These are phyloP conservation scores for Entoloma clypeatum DNA, from an alignment of 1,284 basidiomycete genomes.

Conservation along the genomic window DNA sequence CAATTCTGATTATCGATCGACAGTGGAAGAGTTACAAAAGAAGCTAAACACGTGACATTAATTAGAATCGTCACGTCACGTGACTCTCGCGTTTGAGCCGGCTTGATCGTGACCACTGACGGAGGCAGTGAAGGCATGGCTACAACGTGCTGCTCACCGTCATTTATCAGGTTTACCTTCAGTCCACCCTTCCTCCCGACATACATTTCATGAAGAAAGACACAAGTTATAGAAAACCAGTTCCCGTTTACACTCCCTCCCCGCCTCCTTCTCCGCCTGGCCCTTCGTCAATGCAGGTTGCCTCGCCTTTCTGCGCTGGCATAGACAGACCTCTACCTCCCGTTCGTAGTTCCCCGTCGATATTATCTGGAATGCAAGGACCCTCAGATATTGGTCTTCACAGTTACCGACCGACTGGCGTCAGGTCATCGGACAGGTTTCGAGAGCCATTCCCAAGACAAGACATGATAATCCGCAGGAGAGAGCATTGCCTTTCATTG, in stretches of 20 bases:
- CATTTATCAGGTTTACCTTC: background rate
- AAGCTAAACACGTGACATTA: constrained; percentile 15
- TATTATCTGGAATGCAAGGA: background rate
- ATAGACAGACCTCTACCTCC: constrained; percentile 34
- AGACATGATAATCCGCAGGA: constrained; percentile 26
- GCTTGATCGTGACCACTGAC: background rate
- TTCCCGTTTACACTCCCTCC: constrained; percentile 58
- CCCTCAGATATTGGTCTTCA: constrained; percentile 1
- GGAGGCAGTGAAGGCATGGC: background rate
- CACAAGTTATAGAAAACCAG: constrained; percentile 65
- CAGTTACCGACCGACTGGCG: constrained; percentile 53
- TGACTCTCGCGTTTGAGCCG: constrained; percentile 11
- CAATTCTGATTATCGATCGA: constrained; percentile 18
- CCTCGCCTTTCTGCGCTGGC: constrained; percentile 11
- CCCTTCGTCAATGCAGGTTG: constrained; percentile 22
- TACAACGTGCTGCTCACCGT: constrained; percentile 1
- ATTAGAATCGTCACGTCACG: constrained; percentile 15
- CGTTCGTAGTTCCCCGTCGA: constrained; percentile 29
- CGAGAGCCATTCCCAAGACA: no score
- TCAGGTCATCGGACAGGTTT: constrained; percentile 35
- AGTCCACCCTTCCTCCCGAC: background rate
- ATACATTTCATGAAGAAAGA: constrained; percentile 31
- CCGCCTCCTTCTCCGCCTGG: constrained; percentile 47
- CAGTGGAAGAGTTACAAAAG: constrained; percentile 13
- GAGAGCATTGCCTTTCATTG: background rate